A percentile compares a stretch with the other conserved stretches of the same genome.
phyloP scores from a whole-genome alignment of 495 filamentous ascomycete species.

The Penicillium flavigenum region DNA sequence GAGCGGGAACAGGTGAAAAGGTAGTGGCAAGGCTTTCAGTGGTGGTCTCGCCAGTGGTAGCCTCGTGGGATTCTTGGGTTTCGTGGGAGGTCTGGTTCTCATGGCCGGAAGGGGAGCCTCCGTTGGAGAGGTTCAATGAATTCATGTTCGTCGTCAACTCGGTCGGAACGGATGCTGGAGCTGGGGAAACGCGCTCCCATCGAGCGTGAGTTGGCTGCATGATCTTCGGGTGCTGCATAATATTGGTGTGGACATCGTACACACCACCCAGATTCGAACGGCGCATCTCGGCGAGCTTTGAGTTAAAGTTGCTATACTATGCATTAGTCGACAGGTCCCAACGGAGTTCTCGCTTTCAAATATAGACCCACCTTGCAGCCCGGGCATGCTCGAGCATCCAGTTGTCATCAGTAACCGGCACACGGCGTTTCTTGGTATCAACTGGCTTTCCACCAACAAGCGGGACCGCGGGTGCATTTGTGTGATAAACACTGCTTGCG shows the following conservation, averaged over 20 bases:
- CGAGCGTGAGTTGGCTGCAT: constrained; percentile 88
- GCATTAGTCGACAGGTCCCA: constrained; percentile 25
- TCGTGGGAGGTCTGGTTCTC: constrained; percentile 11
- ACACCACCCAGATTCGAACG: constrained; percentile 68
- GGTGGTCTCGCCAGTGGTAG: constrained; percentile 4
- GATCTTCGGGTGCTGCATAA: constrained; percentile 78
- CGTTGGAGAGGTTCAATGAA: constrained; percentile 37
- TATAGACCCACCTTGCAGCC: constrained; percentile 70
- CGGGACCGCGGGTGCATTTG: constrained; percentile 73
- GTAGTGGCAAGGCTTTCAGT: constrained; percentile 27
- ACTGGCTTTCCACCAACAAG: constrained; percentile 69
- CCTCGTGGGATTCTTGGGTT: constrained; percentile 1
- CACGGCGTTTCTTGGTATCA: constrained; percentile 73
- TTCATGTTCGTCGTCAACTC: constrained; percentile 40
- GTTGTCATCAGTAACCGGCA: constrained; percentile 91
- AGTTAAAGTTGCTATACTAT: constrained; percentile 71
- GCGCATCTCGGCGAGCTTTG: constrained; percentile 60
- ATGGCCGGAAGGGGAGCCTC: constrained; percentile 10
- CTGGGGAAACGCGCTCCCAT: constrained; percentile 64
- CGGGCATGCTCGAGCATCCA: constrained; percentile 95
- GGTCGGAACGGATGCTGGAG: constrained; percentile 22
- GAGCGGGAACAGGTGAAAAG: constrained; percentile 63
- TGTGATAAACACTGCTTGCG: constrained; percentile 91
- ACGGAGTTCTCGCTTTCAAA: constrained; percentile 7
- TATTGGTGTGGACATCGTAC: constrained; percentile 92